A percentile compares a stretch with the other conserved stretches of the same genome.
phyloP scores from a whole-genome alignment of 192 early-diverging fungal genomes.

The Backusella luteola region DNA sequence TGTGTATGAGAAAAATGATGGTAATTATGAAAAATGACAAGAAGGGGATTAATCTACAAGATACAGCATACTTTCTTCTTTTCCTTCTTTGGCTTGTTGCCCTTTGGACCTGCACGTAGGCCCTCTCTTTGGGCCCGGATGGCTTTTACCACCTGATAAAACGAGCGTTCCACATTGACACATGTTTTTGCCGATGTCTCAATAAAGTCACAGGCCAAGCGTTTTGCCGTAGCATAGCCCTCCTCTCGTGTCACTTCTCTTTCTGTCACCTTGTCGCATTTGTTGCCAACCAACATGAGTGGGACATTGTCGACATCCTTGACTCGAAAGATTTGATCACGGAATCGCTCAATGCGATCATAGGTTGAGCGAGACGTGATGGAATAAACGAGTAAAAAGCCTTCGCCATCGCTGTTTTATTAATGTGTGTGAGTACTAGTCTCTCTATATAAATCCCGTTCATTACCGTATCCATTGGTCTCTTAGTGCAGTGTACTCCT shows the following conservation, averaged over 20 bases:
- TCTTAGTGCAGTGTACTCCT: conserved; percentile 75
- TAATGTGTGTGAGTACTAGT: not conserved
- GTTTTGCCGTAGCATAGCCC: conserved; percentile 69
- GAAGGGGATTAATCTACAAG: conserved; percentile 16
- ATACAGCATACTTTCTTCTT: conserved; percentile 30
- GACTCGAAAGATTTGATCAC: conserved; percentile 82
- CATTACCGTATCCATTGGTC: conserved; percentile 71
- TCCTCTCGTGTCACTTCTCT: conserved; percentile 81
- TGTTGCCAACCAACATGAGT: conserved; percentile 87
- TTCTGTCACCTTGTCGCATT: conserved; percentile 81
- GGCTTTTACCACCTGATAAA: conserved; percentile 74
- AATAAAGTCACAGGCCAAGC: conserved; percentile 76
- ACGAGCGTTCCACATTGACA: conserved; percentile 46
- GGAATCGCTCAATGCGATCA: conserved; percentile 79
- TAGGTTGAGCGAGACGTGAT: conserved; percentile 86
- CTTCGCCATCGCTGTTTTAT: conserved; percentile 65
- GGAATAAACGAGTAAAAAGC: conserved; percentile 84
- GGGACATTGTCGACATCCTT: conserved; percentile 85
- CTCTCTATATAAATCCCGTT: not conserved
- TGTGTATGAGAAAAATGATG: too few species aligned
- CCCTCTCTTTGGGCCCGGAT: conserved; percentile 63
- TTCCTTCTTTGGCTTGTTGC: conserved; percentile 28
- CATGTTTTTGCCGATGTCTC: conserved; percentile 81
- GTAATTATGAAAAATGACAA: too few species aligned
- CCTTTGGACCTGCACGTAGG: conserved; percentile 19